Evolutionary conservation across 345 rosid species (phyloP).

Genomic region (Ceriops tagal): DNA sequence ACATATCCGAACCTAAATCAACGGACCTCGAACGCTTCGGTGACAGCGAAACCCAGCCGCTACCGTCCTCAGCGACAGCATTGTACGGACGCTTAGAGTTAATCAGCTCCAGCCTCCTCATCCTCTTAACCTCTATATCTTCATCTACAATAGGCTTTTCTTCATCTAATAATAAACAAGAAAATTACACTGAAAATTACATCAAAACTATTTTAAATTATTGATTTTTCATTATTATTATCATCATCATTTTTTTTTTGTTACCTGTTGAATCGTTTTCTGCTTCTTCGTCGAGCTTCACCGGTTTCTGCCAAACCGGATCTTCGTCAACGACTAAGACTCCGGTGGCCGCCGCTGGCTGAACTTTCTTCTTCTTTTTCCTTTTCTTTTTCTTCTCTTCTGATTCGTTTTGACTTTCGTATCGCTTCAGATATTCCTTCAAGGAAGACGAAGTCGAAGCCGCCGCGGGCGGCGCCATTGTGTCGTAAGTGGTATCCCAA

Average conservation of each 20-base stretch:
- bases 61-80: slow-evolving; percentile 88
- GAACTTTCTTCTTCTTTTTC: slow-evolving; percentile 55
- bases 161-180: slow-evolving; percentile 48
- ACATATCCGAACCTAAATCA: slow-evolving; percentile 42
- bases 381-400: slow-evolving; percentile 60
- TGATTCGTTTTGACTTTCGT: slow-evolving; percentile 43
- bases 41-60: slow-evolving; percentile 81
- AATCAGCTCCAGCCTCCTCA: slow-evolving; percentile 71
- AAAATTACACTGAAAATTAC: neutral
- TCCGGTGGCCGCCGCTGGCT: slow-evolving; percentile 31
- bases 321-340: slow-evolving; percentile 82
- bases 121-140: slow-evolving; percentile 84
- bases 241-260: too few species aligned
- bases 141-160: slow-evolving; percentile 68
- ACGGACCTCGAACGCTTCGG: slow-evolving; percentile 10
- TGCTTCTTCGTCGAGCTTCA: slow-evolving; percentile 51
- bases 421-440: slow-evolving; percentile 76
- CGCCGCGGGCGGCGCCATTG: neutral
- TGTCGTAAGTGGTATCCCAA: too few species aligned
- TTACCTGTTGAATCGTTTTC: slow-evolving; percentile 72
- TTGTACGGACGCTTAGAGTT: slow-evolving; percentile 53
- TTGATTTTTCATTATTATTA: too few species aligned
- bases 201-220: neutral
- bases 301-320: slow-evolving; percentile 86
- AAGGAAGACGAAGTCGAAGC: slow-evolving; percentile 35